Conservation (phyloP, 345 rosid genomes). For the Turnera subulata region DNA sequence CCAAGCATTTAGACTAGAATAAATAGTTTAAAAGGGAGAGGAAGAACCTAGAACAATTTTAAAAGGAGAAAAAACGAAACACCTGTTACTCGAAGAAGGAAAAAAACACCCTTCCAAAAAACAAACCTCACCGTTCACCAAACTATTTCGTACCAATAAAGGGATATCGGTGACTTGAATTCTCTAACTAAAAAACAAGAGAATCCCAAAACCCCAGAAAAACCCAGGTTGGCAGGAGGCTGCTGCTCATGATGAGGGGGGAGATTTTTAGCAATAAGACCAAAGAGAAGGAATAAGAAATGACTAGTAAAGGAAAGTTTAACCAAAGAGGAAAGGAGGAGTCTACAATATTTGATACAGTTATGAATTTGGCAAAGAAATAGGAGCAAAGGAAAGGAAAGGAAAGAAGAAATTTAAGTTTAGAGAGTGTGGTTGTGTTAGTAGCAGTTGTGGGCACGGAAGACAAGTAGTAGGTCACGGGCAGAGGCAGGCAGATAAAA, state of each 20-base stretch:
- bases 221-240: slow-evolving; percentile 10
- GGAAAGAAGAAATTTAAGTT: too few species aligned
- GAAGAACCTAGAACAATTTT: slow-evolving; percentile 9
- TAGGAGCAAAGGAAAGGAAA: not conserved
- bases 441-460: not conserved
- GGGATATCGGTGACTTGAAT: too few species aligned
- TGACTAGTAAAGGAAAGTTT: slow-evolving; percentile 25
- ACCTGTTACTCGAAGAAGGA: not conserved
- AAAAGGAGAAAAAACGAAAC: not conserved
- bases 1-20: slow-evolving; percentile 28
- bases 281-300: slow-evolving; percentile 6
- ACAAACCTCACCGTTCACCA: not conserved
- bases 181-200: too few species aligned
- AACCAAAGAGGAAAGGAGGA: slow-evolving; percentile 13
- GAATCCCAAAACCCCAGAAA: slow-evolving; percentile 23
- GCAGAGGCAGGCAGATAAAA: slow-evolving; percentile 2
- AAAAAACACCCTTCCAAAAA: not conserved
- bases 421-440: too few species aligned
- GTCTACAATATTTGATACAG: not conserved
- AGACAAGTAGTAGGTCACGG: slow-evolving; percentile 14
- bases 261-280: too few species aligned
- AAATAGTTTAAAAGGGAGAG: slow-evolving; percentile 6
- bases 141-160: not conserved
- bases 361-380: not conserved
- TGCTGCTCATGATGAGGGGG: too few species aligned